phyloP scores from a whole-genome alignment of 2,329 filamentous ascomycete species.

The Hypoxylon sp. region DNA sequence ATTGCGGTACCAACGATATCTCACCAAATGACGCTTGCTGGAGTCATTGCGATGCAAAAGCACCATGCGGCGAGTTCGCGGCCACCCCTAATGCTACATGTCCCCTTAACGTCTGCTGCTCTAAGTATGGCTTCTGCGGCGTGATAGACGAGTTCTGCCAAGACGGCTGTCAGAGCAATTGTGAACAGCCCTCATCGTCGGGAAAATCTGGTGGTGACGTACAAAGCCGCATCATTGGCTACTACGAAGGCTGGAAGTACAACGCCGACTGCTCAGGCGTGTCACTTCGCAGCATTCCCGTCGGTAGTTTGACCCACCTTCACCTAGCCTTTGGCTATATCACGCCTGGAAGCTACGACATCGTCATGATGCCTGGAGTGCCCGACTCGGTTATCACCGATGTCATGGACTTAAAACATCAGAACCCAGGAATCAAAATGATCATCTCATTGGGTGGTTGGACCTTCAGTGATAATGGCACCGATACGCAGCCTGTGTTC shows the following conservation, averaged over 20 bases:
- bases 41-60: background rate
- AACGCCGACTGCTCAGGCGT: too few species aligned
- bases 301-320: slow-evolving; percentile 2
- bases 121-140: slow-evolving; percentile 1
- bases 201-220: too few species aligned
- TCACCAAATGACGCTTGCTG: too few species aligned
- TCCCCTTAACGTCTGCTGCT: slow-evolving; percentile 9
- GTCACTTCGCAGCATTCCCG: too few species aligned
- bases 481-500: too few species aligned
- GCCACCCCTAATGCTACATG: background rate
- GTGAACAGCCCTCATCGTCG: background rate
- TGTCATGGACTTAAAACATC: background rate
- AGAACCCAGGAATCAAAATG: background rate
- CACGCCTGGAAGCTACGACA: background rate
- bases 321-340: background rate
- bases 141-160: background rate
- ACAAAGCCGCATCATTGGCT: background rate
- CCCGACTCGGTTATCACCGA: background rate
- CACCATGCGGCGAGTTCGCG: background rate
- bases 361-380: background rate
- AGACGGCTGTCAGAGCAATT: background rate
- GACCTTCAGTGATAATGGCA: background rate
- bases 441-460: slow-evolving; percentile 1
- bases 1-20: background rate
- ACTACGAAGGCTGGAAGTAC: slow-evolving; percentile 3